Base-by-base conservation (phyloP, 208 protist species). In the Crithidia mellificae region DNA sequence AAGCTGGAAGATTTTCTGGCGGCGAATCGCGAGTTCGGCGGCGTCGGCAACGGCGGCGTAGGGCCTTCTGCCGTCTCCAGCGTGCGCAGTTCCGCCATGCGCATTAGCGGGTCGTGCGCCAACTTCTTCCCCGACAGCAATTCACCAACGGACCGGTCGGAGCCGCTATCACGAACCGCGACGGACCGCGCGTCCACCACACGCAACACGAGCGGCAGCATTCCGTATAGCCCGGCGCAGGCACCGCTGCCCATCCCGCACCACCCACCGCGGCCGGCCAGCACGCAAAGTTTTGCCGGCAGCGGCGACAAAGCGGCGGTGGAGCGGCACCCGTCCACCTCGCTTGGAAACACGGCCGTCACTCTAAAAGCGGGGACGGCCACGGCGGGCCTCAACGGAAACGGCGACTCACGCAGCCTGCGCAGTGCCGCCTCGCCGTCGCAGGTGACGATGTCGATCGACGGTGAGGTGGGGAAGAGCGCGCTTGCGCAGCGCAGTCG, bases 1-100 rank as follows among this genome's bases (percentile, higher is more conserved):
- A 90, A 90, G 69, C 64, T 92, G 29, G 79, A 88, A 36, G 84
- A 77, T 51, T 82, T 91, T 44, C 57, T 91, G 14, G 39, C 66
- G 20, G 50, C 72, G 19, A 91, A 91, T 61, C 59, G 67, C 20
- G 75, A 78, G 20, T 65, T 50, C 49, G 51, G 52, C 67, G 57
- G 20, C 34, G 32, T 32, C 39, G 57, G 20, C 30, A 55, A 22
- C 20, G 64, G 32, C 39, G 29, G 46, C 62, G 20, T 43, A 14
- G 72, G 39, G 2, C 20, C 34, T 11, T 74, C 62, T 0, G 36
- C 53, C 22, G 53, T 53, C 24, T 75, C 66, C 24, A 66, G 64
- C 7, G 32, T 73, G 22, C 39, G 54, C 61, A 71, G 72, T 46
- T 63, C 63, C 14, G 20, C 30, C 14, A 34, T 71, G 34, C 24